phyloP scores from a whole-genome alignment of 495 filamentous ascomycete genomes.

The Aspergillus conjunctus region DNA sequence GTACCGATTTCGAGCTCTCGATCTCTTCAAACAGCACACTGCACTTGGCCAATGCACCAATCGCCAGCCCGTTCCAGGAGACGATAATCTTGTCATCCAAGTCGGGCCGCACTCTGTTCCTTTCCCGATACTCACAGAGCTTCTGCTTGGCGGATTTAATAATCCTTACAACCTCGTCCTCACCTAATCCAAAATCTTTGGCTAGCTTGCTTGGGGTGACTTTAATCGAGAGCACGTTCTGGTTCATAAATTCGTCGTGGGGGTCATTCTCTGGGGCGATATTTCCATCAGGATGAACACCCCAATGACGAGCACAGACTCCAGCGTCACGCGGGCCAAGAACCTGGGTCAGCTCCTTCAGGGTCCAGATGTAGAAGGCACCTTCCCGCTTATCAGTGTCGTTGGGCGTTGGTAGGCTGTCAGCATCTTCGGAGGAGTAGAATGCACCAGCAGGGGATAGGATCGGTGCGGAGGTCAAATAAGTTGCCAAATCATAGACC shows the following conservation, averaged over 20 bases:
- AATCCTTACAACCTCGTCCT: slow-evolving; percentile 71
- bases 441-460: slow-evolving; percentile 73
- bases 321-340: slow-evolving; percentile 69
- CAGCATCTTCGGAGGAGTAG: slow-evolving; percentile 87
- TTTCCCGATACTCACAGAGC: slow-evolving; percentile 72
- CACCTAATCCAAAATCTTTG: slow-evolving; percentile 74
- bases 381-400: slow-evolving; percentile 90
- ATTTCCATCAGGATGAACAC: slow-evolving; percentile 86
- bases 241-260: slow-evolving; percentile 90
- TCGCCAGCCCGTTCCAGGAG: slow-evolving; percentile 87
- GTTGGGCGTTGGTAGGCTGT: slow-evolving; percentile 73
- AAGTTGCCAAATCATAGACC: slow-evolving; percentile 81
- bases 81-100: slow-evolving; percentile 91
- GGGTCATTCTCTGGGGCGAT: slow-evolving; percentile 81
- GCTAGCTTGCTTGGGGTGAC: slow-evolving; percentile 67
- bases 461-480: slow-evolving; percentile 70
- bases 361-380: slow-evolving; percentile 94
- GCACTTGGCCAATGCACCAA: slow-evolving; percentile 76
- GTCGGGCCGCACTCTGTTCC: slow-evolving; percentile 74
- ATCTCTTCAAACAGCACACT: slow-evolving; percentile 64
- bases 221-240: slow-evolving; percentile 61
- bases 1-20: slow-evolving; percentile 56
- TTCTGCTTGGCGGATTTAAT: slow-evolving; percentile 69
- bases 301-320: slow-evolving; percentile 82
- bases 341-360: slow-evolving; percentile 80